Percentiles rank a stretch among this genome's conserved stretches.
Evolutionary conservation across 345 rosid genomes (phyloP).

Genomic region (Diplotaxis tenuifolia): DNA sequence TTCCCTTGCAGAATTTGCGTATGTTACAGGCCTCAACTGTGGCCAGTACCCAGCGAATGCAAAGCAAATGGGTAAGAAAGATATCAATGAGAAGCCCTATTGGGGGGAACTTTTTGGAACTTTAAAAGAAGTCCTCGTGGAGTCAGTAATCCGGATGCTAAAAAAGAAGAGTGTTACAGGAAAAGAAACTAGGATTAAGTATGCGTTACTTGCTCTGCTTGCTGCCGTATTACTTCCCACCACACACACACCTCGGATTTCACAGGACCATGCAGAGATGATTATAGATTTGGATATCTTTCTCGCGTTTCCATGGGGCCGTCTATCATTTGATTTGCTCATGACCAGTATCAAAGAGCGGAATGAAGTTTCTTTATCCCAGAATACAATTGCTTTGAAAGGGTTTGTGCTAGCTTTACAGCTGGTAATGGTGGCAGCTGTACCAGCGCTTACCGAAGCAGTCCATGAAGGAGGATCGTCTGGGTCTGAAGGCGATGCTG

Average conservation of each 20-base stretch:
- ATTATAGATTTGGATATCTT: neutral
- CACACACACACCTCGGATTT: neutral
- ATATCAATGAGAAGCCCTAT: neutral
- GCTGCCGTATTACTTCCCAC: neutral
- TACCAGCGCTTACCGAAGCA: neutral
- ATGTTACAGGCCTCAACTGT: neutral
- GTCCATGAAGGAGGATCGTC: neutral
- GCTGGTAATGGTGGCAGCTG: neutral
- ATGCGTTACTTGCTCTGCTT: neutral
- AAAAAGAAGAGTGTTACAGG: neutral
- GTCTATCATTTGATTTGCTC: neutral
- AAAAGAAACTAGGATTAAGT: neutral
- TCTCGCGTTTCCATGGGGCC: neutral
- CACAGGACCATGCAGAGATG: neutral
- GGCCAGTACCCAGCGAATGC: neutral
- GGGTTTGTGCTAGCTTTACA: neutral
- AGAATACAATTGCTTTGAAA: neutral
- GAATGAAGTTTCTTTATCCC: neutral
- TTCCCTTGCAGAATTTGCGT: neutral
- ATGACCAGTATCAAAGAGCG: neutral
- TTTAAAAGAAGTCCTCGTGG: neutral
- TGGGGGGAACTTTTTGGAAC: neutral
- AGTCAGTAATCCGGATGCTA: neutral
- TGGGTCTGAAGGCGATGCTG: neutral
- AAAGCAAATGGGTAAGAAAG: neutral